Evolutionary conservation across 140 eudicot genomes (phyloP).

Genomic region (Senecio squalidus): DNA sequence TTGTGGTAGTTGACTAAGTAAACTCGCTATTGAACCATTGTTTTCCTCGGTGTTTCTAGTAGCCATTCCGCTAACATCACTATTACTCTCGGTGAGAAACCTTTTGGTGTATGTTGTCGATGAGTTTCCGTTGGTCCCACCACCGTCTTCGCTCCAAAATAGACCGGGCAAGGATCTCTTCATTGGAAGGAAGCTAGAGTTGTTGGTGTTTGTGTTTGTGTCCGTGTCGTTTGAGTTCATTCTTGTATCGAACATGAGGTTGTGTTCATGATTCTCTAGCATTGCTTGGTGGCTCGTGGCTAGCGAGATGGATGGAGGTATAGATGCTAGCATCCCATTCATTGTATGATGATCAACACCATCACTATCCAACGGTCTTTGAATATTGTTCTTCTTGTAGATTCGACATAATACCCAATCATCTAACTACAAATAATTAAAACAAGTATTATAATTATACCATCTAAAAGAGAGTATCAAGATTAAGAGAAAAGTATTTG

Average conservation of each 20-base stretch:
- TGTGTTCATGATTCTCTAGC: constrained; percentile 46
- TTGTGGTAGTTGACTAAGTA: constrained; percentile 61
- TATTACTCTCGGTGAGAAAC: constrained; percentile 34
- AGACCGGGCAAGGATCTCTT: constrained; percentile 37
- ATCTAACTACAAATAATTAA: constrained; percentile 47
- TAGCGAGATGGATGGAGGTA: constrained; percentile 37
- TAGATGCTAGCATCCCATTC: constrained; percentile 33
- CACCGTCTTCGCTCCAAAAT: constrained; percentile 55
- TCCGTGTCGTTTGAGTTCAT: constrained; percentile 30
- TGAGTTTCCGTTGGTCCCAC: constrained; percentile 13
- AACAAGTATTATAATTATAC: neutral
- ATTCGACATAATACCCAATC: constrained; percentile 97
- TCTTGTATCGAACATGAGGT: constrained; percentile 38
- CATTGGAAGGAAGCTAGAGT: constrained; percentile 20
- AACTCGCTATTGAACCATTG: constrained; percentile 40
- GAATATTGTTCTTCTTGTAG: constrained; percentile 76
- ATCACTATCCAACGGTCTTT: constrained; percentile 73
- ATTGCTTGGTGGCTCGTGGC: constrained; percentile 33
- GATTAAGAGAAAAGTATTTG: too few relatives aligned
- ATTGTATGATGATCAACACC: constrained; percentile 35
- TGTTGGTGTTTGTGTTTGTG: constrained; percentile 14
- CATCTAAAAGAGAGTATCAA: too few relatives aligned
- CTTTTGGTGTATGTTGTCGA: constrained; percentile 41
- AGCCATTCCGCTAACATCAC: constrained; percentile 31
- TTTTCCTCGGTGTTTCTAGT: constrained; percentile 36